Evolutionary conservation across 1,284 basidiomycete genomes (phyloP).

Genomic region (Leucocoprinus gongylophorus): DNA sequence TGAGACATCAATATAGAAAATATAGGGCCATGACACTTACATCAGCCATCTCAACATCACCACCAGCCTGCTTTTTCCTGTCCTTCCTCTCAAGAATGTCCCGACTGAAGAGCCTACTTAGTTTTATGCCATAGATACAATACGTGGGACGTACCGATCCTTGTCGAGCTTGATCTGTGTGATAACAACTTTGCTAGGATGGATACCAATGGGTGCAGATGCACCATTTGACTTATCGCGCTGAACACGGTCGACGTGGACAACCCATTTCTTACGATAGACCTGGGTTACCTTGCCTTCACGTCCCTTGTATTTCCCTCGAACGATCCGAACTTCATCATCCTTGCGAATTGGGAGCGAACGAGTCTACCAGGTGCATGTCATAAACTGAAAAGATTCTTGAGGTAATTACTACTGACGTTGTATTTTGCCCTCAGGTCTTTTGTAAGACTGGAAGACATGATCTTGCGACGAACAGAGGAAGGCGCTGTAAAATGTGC

Average conservation of each 20-base stretch:
- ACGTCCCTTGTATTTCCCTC: constrained; percentile 95
- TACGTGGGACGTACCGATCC: constrained; percentile 52
- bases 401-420: constrained; percentile 45
- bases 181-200: constrained; percentile 98
- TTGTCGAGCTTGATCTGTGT: constrained; percentile 87
- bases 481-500: constrained; percentile 94
- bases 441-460: constrained; percentile 95
- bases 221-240: constrained; percentile 98
- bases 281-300: constrained; percentile 98
- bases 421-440: constrained; percentile 91
- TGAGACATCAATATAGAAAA: constrained; percentile 16
- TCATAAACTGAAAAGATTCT: constrained; percentile 12
- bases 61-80: constrained; percentile 49
- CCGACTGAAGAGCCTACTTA: constrained; percentile 39
- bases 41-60: constrained; percentile 71
- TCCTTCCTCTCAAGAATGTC: constrained; percentile 80
- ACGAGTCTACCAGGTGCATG: constrained; percentile 37
- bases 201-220: constrained; percentile 88
- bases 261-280: constrained; percentile 99
- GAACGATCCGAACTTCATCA: constrained; percentile 95
- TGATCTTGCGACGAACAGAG: constrained; percentile 92
- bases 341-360: constrained; percentile 97
- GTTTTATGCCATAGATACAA: constrained; percentile 2
- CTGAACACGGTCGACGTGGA: constrained; percentile 97
- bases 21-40: constrained; percentile 39